These are phyloP conservation scores for Puccinia triticina DNA, from an alignment of 1,284 basidiomycete species.

Conservation along the genomic window DNA sequence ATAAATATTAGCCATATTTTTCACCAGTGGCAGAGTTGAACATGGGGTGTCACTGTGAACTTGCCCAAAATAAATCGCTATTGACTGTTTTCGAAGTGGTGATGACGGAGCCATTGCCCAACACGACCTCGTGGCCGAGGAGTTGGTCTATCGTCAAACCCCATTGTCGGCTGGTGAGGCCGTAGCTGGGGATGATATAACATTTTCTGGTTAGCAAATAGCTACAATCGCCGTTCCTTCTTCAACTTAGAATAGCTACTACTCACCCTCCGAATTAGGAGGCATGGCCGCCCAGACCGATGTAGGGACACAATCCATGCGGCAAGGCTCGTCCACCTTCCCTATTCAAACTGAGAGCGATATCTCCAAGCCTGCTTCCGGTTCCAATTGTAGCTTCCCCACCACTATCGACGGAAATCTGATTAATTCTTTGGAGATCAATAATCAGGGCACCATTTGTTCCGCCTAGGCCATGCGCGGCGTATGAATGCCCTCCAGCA, in stretches of 20 bases:
- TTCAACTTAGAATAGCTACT: background rate
- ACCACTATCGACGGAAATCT: background rate
- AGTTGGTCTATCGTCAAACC: conserved; percentile 60
- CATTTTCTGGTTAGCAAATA: background rate
- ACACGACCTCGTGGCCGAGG: conserved; percentile 59
- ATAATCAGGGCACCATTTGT: conserved; percentile 32
- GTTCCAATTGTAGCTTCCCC: conserved; percentile 57
- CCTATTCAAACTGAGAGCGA: conserved; percentile 58
- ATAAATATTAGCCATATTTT: background rate
- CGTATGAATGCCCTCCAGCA: conserved; percentile 45
- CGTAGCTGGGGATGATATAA: conserved; percentile 53
- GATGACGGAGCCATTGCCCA: conserved; percentile 58
- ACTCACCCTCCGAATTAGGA: conserved; percentile 57
- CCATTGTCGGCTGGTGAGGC: conserved; percentile 58
- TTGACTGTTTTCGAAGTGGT: conserved; percentile 53
- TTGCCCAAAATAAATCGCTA: conserved; percentile 55
- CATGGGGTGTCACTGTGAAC: background rate
- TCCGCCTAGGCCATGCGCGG: conserved; percentile 39
- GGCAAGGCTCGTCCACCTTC: conserved; percentile 58
- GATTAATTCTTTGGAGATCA: conserved; percentile 29
- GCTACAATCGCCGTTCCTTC: background rate
- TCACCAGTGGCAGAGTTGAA: too few relatives aligned
- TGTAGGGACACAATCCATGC: conserved; percentile 60
- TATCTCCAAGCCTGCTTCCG: conserved; percentile 59
- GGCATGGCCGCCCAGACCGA: conserved; percentile 59